phyloP scores from a whole-genome alignment of 2,329 filamentous ascomycete species.

The Fusarium temperatum region DNA sequence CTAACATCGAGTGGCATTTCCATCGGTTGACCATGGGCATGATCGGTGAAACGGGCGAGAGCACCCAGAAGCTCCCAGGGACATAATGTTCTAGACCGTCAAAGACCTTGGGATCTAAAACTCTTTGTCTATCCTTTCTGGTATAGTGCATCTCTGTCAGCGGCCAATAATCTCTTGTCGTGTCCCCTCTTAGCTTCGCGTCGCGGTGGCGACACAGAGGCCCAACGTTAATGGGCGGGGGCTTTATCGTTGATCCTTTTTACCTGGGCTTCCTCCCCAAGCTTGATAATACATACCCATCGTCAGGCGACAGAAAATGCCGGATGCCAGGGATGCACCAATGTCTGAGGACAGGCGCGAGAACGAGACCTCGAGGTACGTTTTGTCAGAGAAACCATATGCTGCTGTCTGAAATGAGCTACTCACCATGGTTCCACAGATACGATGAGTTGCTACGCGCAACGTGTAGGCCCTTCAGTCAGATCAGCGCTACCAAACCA shows the following conservation, averaged over 20 bases:
- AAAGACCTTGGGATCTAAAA: neutral
- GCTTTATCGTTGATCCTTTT: neutral
- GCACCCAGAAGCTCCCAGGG: neutral
- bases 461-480: neutral
- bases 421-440: neutral
- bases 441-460: neutral
- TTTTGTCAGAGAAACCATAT: neutral
- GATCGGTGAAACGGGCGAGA: neutral
- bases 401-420: too few relatives aligned
- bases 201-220: neutral
- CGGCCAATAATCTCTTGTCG: neutral
- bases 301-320: neutral
- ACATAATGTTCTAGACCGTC: neutral
- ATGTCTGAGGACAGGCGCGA: neutral
- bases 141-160: neutral
- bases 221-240: neutral
- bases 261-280: neutral
- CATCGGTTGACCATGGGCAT: neutral
- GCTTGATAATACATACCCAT: neutral
- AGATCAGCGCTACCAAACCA: neutral
- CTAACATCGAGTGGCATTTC: neutral
- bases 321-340: rapidly evolving
- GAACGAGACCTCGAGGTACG: neutral
- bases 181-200: neutral
- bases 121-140: neutral